phyloP scores from a whole-genome alignment of 805 yeast genomes.

The Candida morakotiae region DNA sequence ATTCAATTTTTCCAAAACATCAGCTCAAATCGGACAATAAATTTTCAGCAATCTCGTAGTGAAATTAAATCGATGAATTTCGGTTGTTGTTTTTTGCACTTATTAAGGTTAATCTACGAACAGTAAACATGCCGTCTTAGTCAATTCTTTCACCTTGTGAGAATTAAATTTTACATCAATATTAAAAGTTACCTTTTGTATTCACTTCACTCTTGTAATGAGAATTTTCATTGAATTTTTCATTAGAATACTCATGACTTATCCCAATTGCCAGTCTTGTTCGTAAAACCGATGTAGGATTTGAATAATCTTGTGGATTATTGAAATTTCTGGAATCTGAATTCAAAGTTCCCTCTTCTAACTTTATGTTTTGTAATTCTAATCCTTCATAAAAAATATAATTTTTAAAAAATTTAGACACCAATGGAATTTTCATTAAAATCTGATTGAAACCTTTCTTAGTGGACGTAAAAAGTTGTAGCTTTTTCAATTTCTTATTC shows the following conservation, averaged over 20 bases:
- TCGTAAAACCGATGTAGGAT: conserved; percentile 23
- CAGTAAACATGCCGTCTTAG: too few species aligned
- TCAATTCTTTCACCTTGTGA: too few species aligned
- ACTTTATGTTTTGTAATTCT: conserved; percentile 5
- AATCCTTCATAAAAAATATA: conserved; percentile 1
- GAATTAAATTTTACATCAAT: too few species aligned
- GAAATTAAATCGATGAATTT: too few species aligned
- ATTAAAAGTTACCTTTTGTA: too few species aligned
- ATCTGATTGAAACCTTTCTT: conserved; percentile 9
- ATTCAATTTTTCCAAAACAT: too few species aligned
- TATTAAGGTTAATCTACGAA: too few species aligned
- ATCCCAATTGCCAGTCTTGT: conserved; percentile 29
- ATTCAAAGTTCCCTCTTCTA: conserved; percentile 7
- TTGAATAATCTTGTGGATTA: background rate
- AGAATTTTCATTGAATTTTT: background rate
- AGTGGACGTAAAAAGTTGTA: conserved; percentile 12
- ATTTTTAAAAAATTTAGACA: conserved; percentile 7
- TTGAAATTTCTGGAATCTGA: background rate
- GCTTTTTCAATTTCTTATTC: conserved; percentile 11
- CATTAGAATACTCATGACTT: background rate
- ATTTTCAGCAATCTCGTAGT: too few species aligned
- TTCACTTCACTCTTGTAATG: too few species aligned
- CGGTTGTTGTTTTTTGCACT: too few species aligned
- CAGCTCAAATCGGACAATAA: too few species aligned
- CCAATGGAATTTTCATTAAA: conserved; percentile 19